These are phyloP conservation scores for Aciculosporium take DNA, from an alignment of 2,329 filamentous ascomycete genomes.

Conservation along the genomic window DNA sequence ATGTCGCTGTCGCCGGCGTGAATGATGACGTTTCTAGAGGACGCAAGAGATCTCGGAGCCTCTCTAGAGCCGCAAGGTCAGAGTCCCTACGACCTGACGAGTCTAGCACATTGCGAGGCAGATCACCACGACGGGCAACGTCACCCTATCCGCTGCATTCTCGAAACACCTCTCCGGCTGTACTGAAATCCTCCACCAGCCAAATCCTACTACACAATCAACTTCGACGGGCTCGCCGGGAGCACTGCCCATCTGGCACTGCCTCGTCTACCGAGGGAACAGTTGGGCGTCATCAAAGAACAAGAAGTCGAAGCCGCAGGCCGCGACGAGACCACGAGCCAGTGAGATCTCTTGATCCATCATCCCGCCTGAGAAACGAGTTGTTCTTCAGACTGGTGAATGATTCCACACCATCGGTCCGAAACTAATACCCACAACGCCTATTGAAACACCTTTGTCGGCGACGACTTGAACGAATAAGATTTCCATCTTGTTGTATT, in stretches of 20 bases:
- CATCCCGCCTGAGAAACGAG: slow-evolving; percentile 22
- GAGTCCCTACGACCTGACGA: slow-evolving; percentile 23
- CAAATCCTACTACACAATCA: slow-evolving; percentile 27
- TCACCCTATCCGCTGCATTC: slow-evolving; percentile 21
- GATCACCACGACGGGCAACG: slow-evolving; percentile 25
- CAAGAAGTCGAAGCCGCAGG: slow-evolving; percentile 24
- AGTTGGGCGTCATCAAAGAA: slow-evolving; percentile 22
- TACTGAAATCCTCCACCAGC: slow-evolving; percentile 24
- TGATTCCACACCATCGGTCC: neutral
- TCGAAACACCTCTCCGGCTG: slow-evolving; percentile 19
- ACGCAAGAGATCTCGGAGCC: slow-evolving; percentile 26
- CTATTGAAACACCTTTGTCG: neutral
- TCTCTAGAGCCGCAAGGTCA: slow-evolving; percentile 17
- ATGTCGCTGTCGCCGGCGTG: slow-evolving; percentile 10
- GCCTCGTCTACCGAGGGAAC: slow-evolving; percentile 21
- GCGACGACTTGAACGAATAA: neutral
- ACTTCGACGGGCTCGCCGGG: slow-evolving; percentile 26
- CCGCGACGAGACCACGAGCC: slow-evolving; percentile 18
- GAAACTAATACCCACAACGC: neutral
- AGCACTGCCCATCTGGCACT: slow-evolving; percentile 28
- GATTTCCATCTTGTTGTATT: slow-evolving; percentile 3
- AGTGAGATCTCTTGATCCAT: slow-evolving; percentile 14
- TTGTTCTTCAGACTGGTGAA: slow-evolving; percentile 13
- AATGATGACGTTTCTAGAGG: slow-evolving; percentile 19
- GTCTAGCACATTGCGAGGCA: slow-evolving; percentile 28